Evolutionary conservation across 768 basidiomycete species (phyloP).

Genomic region (Suillus americanus): DNA sequence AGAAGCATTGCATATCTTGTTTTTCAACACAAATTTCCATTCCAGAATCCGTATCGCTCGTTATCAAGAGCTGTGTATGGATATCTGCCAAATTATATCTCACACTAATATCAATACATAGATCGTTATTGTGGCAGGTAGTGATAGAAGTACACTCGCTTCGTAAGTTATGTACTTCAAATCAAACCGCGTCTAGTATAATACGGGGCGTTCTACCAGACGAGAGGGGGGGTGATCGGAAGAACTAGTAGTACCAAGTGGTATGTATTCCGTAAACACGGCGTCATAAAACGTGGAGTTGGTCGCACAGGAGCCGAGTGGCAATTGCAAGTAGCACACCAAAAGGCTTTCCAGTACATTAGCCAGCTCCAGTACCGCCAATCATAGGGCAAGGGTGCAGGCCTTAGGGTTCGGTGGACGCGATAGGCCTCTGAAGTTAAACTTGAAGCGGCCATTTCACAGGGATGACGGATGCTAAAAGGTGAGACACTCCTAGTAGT

Average conservation of each 20-base stretch:
- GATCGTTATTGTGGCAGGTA: not conserved
- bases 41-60: not conserved
- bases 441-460: not conserved
- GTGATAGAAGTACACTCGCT: not conserved
- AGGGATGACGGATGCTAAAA: not conserved
- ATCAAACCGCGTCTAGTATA: not conserved
- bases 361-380: not conserved
- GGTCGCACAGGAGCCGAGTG: not conserved
- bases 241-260: not conserved
- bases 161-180: too few species aligned
- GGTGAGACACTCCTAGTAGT: not conserved
- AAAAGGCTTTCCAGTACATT: not conserved
- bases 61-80: constrained; percentile 1
- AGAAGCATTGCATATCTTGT: not conserved
- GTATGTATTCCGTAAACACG: not conserved
- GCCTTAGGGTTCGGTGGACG: not conserved
- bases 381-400: not conserved
- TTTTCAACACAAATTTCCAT: not conserved
- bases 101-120: constrained; percentile 4
- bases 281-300: not conserved
- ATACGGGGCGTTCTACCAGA: not conserved
- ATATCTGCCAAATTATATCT: not conserved
- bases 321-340: not conserved
- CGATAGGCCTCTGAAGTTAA: not conserved
- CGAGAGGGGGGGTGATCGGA: not conserved